A percentile compares a stretch with the other conserved stretches of the same genome.
Conservation (phyloP, 1,284 basidiomycete species). For the Sparassis latifolia region DNA sequence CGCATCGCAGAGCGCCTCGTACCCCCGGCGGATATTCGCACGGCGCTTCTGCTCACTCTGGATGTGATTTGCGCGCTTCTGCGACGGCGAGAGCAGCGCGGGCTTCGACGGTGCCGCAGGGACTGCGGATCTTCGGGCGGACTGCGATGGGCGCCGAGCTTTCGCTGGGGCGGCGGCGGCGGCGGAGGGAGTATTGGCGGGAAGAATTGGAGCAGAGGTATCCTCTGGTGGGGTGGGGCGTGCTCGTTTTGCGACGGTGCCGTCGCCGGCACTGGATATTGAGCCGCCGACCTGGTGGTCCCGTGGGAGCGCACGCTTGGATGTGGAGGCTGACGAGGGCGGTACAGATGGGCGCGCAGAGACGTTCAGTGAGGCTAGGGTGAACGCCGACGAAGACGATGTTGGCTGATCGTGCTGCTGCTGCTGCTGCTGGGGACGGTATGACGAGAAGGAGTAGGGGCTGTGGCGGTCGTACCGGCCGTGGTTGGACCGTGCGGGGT, state of each 20-base stretch:
- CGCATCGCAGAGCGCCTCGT: slow-evolving; percentile 77
- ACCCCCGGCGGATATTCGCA: slow-evolving; percentile 85
- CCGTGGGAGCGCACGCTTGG: neutral
- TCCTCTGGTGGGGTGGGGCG: neutral
- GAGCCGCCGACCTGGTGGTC: neutral
- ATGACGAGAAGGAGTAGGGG: neutral
- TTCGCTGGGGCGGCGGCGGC: neutral
- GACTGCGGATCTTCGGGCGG: neutral
- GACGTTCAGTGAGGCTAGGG: neutral
- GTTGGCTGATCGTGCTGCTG: slow-evolving; percentile 4
- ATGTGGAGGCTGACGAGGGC: neutral
- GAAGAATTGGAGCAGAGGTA: neutral
- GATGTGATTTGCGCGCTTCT: slow-evolving; percentile 93
- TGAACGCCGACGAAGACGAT: slow-evolving; percentile 4
- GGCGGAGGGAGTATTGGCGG: no score
- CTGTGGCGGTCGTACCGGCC: neutral
- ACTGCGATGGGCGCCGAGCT: neutral
- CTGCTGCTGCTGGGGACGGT: neutral
- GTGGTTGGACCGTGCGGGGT: neutral
- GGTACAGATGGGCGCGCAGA: neutral
- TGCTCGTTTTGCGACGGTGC: neutral
- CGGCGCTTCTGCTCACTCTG: slow-evolving; percentile 86
- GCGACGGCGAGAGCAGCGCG: slow-evolving; percentile 42
- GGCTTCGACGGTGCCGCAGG: slow-evolving; percentile 17
- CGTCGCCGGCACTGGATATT: slow-evolving; percentile 2